Evolutionary conservation across 768 basidiomycete species (phyloP).

Genomic region (Suillus variegatus): DNA sequence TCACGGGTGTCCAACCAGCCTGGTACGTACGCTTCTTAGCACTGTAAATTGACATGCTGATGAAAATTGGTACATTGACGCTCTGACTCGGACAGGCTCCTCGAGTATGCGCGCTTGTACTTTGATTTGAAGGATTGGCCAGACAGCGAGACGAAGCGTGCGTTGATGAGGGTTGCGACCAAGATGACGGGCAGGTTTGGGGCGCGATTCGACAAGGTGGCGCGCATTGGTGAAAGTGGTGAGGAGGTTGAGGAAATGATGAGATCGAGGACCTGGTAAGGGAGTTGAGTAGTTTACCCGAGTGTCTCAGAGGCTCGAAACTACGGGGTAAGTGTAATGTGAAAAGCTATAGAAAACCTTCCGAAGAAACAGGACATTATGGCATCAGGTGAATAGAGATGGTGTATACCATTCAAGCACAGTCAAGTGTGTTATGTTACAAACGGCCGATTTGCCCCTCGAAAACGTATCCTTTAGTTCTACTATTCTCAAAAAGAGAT

Average conservation of each 20-base stretch:
- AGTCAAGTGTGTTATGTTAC: background rate
- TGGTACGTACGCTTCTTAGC: conserved; percentile 56
- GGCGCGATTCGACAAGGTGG: conserved; percentile 13
- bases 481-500: background rate
- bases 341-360: background rate
- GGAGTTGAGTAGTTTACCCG: background rate
- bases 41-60: conserved; percentile 10
- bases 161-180: conserved; percentile 52
- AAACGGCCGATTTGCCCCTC: background rate
- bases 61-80: background rate
- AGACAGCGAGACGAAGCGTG: conserved; percentile 71
- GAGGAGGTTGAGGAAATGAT: background rate
- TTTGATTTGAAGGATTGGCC: conserved; percentile 69
- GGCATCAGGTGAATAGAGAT: background rate
- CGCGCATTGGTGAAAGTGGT: background rate
- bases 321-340: background rate
- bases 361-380: background rate
- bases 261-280: background rate
- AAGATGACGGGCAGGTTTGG: conserved; percentile 51
- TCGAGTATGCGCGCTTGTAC: conserved; percentile 65
- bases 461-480: background rate
- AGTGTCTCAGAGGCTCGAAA: background rate
- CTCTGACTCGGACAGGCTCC: conserved; percentile 43
- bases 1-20: conserved; percentile 82
- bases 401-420: background rate